A percentile compares a stretch with the other conserved stretches of the same genome.
Conservation (phyloP, 352 stramenopile species). For the Thalassiosira ordinaria region DNA sequence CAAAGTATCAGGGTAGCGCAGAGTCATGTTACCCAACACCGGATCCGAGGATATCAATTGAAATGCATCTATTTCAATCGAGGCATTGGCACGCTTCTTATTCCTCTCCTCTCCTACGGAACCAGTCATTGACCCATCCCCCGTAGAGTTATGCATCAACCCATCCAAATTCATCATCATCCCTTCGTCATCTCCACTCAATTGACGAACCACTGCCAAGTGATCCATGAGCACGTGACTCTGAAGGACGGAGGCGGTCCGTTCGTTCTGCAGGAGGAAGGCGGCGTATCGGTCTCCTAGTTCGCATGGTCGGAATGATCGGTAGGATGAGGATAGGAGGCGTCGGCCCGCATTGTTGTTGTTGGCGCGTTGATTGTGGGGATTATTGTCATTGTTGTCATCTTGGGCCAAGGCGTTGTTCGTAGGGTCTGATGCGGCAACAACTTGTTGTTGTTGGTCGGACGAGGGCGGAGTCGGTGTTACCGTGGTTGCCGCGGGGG, state of each 20-base stretch:
- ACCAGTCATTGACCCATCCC: too few relatives aligned
- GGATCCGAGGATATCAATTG: conserved; percentile 88
- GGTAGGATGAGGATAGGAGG: conserved; percentile 47
- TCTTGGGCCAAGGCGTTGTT: too few relatives aligned
- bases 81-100: conserved; percentile 10
- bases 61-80: conserved; percentile 85
- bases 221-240: conserved; percentile 38
- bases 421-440: too few relatives aligned
- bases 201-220: conserved; percentile 10
- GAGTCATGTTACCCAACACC: conserved; percentile 87
- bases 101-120: not conserved
- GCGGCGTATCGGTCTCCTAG: conserved; percentile 43
- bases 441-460: too few relatives aligned
- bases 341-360: conserved; percentile 17
- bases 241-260: conserved; percentile 18
- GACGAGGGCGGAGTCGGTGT: too few relatives aligned
- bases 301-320: conserved; percentile 33
- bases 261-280: conserved; percentile 46
- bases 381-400: too few relatives aligned
- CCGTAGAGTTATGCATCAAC: too few relatives aligned
- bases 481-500: too few relatives aligned
- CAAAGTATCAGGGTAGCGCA: conserved; percentile 90
- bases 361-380: too few relatives aligned
- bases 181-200: not conserved
- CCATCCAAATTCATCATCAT: too few relatives aligned